These are phyloP conservation scores for Tetracladium setigerum DNA, from an alignment of 495 filamentous ascomycete species.

Conservation along the genomic window DNA sequence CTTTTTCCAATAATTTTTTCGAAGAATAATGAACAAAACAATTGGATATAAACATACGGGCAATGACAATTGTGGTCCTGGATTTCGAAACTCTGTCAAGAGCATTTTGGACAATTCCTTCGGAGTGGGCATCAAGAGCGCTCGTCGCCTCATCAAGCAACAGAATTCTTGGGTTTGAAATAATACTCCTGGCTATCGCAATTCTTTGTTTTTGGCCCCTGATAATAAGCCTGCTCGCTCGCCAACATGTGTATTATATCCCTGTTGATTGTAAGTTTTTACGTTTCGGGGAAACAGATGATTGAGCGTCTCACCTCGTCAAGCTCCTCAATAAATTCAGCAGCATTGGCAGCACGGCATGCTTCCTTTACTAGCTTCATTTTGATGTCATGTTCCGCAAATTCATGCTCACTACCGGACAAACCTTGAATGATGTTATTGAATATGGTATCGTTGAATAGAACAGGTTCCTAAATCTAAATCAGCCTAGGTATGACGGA, in stretches of 20 bases:
- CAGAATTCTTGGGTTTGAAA: conserved; percentile 59
- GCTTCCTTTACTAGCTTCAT: conserved; percentile 25
- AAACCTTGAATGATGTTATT: conserved; percentile 62
- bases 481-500: neutral
- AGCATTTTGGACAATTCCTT: conserved; percentile 59
- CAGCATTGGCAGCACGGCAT: conserved; percentile 31
- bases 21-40: conserved; percentile 35
- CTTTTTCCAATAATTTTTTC: conserved; percentile 43
- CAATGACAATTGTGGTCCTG: conserved; percentile 54
- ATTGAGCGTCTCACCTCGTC: conserved; percentile 15
- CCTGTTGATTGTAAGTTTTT: conserved; percentile 14
- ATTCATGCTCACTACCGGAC: conserved; percentile 18
- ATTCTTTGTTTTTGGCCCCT: conserved; percentile 58
- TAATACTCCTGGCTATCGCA: conserved; percentile 57
- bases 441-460: conserved; percentile 56
- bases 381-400: conserved; percentile 14
- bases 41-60: conserved; percentile 36
- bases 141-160: conserved; percentile 73
- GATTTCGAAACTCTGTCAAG: conserved; percentile 51
- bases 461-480: conserved; percentile 40
- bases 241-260: conserved; percentile 41
- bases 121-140: conserved; percentile 62
- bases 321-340: conserved; percentile 34
- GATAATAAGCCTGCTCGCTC: conserved; percentile 32
- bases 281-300: neutral